Evolutionary conservation across 2,329 filamentous ascomycete genomes (phyloP), one percentile per base, ranked within the genome.

Genomic region (Exophiala sp.): DNA sequence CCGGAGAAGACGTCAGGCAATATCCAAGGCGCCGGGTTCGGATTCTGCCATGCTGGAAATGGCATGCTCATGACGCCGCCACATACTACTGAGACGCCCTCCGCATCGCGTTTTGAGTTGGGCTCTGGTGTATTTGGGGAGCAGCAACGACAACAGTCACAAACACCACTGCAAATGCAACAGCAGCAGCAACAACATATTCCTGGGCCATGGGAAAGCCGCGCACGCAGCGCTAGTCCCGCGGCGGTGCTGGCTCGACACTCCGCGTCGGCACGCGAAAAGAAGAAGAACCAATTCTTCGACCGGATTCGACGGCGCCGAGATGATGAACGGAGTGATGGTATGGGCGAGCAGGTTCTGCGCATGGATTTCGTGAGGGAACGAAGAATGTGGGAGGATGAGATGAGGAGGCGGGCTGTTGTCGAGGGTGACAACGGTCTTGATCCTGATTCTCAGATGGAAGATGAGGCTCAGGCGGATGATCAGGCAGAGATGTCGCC

Each of bases 321-420:
- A 29, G 71, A 74, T 11, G 62, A 65, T 34, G 67, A 65, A 1
- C 67, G 70, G 6, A 72, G 71, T 50, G 68, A 72, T 56, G 65
- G 64, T 59, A 71, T 66, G 59, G 72, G 68, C 60, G 78, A 69
- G 63, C 73, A 68, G 67, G 68, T 71, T 54, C 70, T 68, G 66
- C 71, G 64, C 60, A 71, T 68, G 70, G 74, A 75, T 56, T 68
- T 68, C 63, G 62, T 69, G 51, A 67, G 64, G 50, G 71, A 69
- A 62, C 65, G 68, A 63, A 66, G 65, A 57, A 58, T 60, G 47
- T 74, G 73, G 69, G 68, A 69, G 29, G 71, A 72, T 57, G 56
- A 57, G 40, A 59, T 63, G 61, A 47, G 42, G 34, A 44, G 52
- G 10, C 43, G 49, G 24, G 58, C 55, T n/a, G 40, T 47, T n/a